phyloP scores from a whole-genome alignment of 768 basidiomycete genomes.

The Multifurca ochricompacta region DNA sequence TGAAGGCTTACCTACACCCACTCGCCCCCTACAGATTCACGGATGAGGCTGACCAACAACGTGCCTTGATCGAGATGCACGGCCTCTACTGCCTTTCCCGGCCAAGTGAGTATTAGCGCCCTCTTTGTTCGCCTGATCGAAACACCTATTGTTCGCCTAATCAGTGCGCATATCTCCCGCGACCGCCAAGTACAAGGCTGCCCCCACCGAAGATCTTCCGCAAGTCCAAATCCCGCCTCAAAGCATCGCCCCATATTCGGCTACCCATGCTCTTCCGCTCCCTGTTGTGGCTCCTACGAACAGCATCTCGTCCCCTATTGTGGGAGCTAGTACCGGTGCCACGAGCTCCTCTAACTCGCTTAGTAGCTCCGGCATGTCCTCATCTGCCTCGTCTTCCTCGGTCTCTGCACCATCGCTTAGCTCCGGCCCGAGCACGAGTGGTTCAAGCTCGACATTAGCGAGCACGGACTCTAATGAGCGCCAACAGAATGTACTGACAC shows the following conservation, averaged over 20 bases:
- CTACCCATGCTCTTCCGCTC: constrained; percentile 44
- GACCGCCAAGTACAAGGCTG: constrained; percentile 77
- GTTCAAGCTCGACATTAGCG: constrained; percentile 43
- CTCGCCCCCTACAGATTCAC: constrained; percentile 54
- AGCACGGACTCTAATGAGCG: constrained; percentile 47
- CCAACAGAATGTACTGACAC: constrained; percentile 38
- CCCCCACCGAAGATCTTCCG: constrained; percentile 27
- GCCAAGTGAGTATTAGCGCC: constrained; percentile 53
- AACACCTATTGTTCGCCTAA: constrained; percentile 24
- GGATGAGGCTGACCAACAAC: constrained; percentile 81
- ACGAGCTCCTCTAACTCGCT: constrained; percentile 23
- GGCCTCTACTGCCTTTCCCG: constrained; percentile 83
- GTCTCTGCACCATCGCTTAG: constrained; percentile 28
- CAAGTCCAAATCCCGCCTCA: constrained; percentile 18
- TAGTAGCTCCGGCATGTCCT: constrained; percentile 25
- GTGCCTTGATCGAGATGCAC: constrained; percentile 87
- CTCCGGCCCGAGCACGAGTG: constrained; percentile 36
- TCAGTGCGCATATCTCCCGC: constrained; percentile 87
- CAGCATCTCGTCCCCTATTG: constrained; percentile 68
- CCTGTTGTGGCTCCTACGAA: constrained; percentile 41
- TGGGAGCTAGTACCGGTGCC: constrained; percentile 29
- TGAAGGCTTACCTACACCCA: constrained; percentile 13
- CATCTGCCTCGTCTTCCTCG: constrained; percentile 38
- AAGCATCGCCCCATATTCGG: constrained; percentile 22
- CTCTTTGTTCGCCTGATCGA: neutral